phyloP scores from a whole-genome alignment of 495 filamentous ascomycete genomes.

The Annulohypoxylon bovei region DNA sequence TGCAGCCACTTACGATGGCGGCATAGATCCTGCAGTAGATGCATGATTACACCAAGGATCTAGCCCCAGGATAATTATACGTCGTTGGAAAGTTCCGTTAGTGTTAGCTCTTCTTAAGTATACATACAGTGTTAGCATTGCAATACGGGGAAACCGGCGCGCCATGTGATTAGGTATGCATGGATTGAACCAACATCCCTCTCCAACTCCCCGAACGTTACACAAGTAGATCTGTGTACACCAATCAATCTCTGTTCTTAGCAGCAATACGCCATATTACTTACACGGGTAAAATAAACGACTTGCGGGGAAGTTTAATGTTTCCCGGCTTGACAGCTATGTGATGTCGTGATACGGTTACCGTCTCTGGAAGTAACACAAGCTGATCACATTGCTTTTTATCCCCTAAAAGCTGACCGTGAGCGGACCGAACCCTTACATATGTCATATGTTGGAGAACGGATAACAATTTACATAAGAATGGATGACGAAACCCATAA shows the following conservation, averaged over 20 bases:
- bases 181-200: slow-evolving; percentile 5
- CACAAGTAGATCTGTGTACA: slow-evolving; percentile 19
- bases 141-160: slow-evolving; percentile 12
- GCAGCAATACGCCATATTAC: slow-evolving; percentile 1
- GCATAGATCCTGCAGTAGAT: background rate
- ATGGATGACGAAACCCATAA: background rate
- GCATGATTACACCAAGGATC: background rate
- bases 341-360: slow-evolving; percentile 7
- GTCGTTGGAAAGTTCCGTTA: background rate
- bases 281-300: background rate
- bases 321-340: slow-evolving; percentile 8
- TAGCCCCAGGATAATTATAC: background rate
- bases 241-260: slow-evolving; percentile 13
- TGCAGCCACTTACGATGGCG: background rate
- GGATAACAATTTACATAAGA: background rate
- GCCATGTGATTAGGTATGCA: slow-evolving; percentile 6
- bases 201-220: slow-evolving; percentile 3
- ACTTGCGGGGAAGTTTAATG: slow-evolving; percentile 10
- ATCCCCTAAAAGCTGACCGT: slow-evolving; percentile 2
- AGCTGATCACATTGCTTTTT: slow-evolving; percentile 3
- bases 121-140: background rate
- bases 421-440: background rate
- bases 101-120: background rate
- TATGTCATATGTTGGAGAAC: too few species aligned
- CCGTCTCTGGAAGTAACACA: background rate